Evolutionary conservation across 192 early-diverging fungal genomes (phyloP).

Genomic region (Linnemannia zychae): DNA sequence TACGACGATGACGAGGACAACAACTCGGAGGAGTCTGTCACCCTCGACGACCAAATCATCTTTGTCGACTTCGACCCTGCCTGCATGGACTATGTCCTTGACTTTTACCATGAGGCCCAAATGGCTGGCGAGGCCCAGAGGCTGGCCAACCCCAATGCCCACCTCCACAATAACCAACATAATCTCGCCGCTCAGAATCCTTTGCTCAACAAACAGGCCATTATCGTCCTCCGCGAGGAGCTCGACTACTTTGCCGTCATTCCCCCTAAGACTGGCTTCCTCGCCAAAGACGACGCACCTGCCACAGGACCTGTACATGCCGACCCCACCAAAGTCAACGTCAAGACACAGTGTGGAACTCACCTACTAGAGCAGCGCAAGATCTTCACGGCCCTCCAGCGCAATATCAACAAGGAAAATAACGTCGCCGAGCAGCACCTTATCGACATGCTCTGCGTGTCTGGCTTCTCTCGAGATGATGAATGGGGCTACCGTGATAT

Average conservation of each 20-base stretch:
- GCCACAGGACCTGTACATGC: conserved; percentile 39
- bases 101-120: conserved; percentile 62
- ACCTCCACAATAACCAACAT: conserved; percentile 6
- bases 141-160: conserved; percentile 34
- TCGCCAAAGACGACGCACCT: conserved; percentile 37
- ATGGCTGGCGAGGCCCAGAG: conserved; percentile 49
- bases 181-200: conserved; percentile 59
- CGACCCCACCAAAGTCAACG: conserved; percentile 27
- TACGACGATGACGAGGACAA: conserved; percentile 60
- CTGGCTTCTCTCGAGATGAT: conserved; percentile 79
- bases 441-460: conserved; percentile 85
- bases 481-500: conserved; percentile 81
- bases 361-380: conserved; percentile 75
- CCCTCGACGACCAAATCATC: conserved; percentile 64
- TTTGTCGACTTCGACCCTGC: conserved; percentile 69
- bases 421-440: conserved; percentile 81
- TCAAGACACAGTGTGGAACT: conserved; percentile 75
- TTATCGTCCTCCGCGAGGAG: conserved; percentile 85
- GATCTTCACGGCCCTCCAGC: conserved; percentile 81
- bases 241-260: conserved; percentile 81
- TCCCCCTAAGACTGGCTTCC: conserved; percentile 54
- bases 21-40: conserved; percentile 53
- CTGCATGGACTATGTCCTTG: conserved; percentile 67
- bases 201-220: conserved; percentile 68
- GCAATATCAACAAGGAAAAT: conserved; percentile 78